Percentiles rank a stretch among this genome's conserved stretches.
phyloP scores from a whole-genome alignment of 441 rosid genomes.

The Breynia disticha region DNA sequence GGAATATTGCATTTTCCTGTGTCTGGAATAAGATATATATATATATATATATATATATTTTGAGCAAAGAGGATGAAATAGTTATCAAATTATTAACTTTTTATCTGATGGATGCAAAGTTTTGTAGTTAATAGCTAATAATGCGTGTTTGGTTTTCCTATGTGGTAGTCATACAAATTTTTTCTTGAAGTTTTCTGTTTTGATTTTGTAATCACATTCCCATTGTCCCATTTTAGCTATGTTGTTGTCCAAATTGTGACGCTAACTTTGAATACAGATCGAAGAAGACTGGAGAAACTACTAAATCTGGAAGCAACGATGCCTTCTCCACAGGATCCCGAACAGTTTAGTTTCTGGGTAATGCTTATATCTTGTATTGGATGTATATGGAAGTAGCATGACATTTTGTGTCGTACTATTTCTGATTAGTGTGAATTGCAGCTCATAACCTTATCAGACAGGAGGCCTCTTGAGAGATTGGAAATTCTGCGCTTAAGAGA shows the following conservation, averaged over 20 bases:
- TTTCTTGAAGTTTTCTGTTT: too few species aligned
- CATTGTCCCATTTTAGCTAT: conserved; percentile 1
- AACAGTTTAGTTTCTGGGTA: conserved; percentile 97
- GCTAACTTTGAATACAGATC: conserved; percentile 33
- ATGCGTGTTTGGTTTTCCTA: too few species aligned
- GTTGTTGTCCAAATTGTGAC: conserved; percentile 1
- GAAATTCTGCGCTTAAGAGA: conserved; percentile 71
- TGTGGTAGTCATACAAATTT: not conserved
- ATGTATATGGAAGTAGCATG: not conserved
- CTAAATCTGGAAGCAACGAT: conserved; percentile 62
- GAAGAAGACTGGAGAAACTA: conserved; percentile 57
- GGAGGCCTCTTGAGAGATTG: conserved; percentile 72
- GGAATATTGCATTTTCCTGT: not conserved
- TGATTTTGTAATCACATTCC: not conserved
- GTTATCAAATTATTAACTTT: too few species aligned
- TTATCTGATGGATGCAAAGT: too few species aligned
- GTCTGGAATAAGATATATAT: not conserved
- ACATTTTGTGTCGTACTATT: not conserved
- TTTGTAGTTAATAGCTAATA: too few species aligned
- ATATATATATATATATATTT: too few species aligned
- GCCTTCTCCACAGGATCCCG: conserved; percentile 77
- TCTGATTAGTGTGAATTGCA: conserved; percentile 26
- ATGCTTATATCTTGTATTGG: not conserved
- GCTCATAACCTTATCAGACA: conserved; percentile 71
- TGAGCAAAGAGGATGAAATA: too few species aligned